phyloP scores from a whole-genome alignment of 208 protist species.

The Blastocrithidia nonstop region DNA sequence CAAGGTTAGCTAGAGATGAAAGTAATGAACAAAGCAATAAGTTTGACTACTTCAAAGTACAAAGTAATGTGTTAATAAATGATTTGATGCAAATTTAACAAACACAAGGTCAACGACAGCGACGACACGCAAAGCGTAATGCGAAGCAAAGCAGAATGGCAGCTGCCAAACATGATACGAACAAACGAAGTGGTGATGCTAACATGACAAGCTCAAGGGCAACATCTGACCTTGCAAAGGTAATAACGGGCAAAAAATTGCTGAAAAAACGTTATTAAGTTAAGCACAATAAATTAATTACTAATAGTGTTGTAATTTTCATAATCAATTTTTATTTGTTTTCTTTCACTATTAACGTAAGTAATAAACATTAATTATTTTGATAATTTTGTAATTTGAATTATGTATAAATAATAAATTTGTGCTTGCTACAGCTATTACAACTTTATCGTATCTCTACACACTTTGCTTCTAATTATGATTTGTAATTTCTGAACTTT shows the following conservation, averaged over 20 bases:
- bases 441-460: no score
- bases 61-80: conserved; percentile 52
- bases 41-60: conserved; percentile 57
- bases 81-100: conserved; percentile 53
- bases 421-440: no score
- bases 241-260: no score
- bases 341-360: no score
- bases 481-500: no score
- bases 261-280: conserved; percentile 12
- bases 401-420: no score
- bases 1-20: background rate
- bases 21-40: background rate
- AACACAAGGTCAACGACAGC: conserved; percentile 17
- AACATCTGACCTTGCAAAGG: no score
- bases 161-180: background rate
- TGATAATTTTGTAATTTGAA: no score
- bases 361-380: no score
- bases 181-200: background rate
- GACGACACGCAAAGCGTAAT: conserved; percentile 5
- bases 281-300: conserved; percentile 1
- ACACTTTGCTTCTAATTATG: no score
- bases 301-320: background rate
- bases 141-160: conserved; percentile 7
- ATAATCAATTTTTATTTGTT: no score
- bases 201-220: no score